Base-by-base conservation (phyloP, 345 rosid species). In the Kandelia obovata region DNA sequence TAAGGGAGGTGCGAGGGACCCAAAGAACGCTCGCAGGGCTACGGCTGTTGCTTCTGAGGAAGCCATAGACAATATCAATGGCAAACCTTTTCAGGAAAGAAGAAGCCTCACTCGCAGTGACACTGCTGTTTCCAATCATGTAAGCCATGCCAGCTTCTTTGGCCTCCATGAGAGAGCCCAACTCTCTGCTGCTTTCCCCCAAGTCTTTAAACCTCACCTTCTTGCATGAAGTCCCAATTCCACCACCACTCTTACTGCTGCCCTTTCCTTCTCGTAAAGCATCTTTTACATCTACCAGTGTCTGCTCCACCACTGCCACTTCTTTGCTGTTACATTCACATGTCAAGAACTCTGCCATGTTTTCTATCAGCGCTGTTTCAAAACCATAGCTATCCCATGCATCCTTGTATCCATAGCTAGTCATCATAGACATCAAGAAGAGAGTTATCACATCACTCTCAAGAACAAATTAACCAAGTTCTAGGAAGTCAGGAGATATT, bases 131-230 rank as follows among this genome's bases (percentile, higher is more conserved):
- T 17, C 84, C 80, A 8, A 76, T 73, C 77, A 80, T 73, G 53
- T 62, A 80, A 34, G 74, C 79, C 66, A 78, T 65, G 51, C 86
- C 86, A 1, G 79, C 77, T 71, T 83, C 84, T 73, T 61, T 71
- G 2, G 84, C 86, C 55, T 75, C 73, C 69, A 58, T 49, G 53
- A 80, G 77, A 59, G 78, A 77, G n/a, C 46, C 61, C 70, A 78
- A 43, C 56, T 76, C 79, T 7, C 53, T 75, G 58, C 62, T 51
- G 9, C 23, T n/a, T 19, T n/a, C 57, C 5, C 23, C 57, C 57
- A 1, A 53, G 23, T 6, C n/a, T 53, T 53, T n/a, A 53, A 20
- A 53, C 57, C 57, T n/a, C 23, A 16, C 57, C n/a, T n/a, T 53
- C 23, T 23, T 53, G 9, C 57, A 20, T 34, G 37, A 34, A 34